A percentile compares a stretch with the other conserved stretches of the same genome.
phyloP scores from a whole-genome alignment of 140 eudicot genomes.

The Flaveria floridana region DNA sequence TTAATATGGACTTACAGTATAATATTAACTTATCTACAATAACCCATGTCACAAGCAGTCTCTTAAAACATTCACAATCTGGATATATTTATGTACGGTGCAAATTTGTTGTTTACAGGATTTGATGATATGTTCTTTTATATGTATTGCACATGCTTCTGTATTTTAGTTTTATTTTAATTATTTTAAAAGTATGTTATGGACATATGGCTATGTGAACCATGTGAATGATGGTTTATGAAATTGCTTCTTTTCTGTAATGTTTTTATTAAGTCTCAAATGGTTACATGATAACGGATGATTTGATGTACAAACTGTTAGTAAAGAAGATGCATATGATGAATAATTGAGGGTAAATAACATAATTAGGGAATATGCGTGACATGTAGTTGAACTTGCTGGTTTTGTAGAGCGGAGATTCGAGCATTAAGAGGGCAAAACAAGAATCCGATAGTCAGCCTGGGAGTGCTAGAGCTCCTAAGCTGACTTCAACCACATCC shows the following conservation, averaged over 20 bases:
- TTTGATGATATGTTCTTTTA: background rate
- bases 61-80: background rate
- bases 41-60: background rate
- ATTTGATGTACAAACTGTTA: background rate
- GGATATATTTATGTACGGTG: background rate
- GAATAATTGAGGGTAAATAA: background rate
- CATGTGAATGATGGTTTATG: no score
- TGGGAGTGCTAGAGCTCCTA: slow-evolving; percentile 47
- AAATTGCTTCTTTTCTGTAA: no score
- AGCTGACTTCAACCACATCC: slow-evolving; percentile 50
- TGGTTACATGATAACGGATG: background rate
- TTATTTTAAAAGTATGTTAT: background rate
- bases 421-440: slow-evolving; percentile 46
- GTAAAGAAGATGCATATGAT: background rate
- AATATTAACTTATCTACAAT: background rate
- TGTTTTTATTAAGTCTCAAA: no score
- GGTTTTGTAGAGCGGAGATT: slow-evolving; percentile 59
- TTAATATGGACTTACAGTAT: background rate
- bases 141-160: background rate
- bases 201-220: background rate
- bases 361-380: background rate
- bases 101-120: background rate
- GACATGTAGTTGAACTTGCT: slow-evolving; percentile 3
- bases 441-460: slow-evolving; percentile 44
- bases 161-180: background rate